Evolutionary conservation across 257 asterid species (phyloP), one percentile per base, ranked within the genome.

Genomic region (Solanum peruvianum): DNA sequence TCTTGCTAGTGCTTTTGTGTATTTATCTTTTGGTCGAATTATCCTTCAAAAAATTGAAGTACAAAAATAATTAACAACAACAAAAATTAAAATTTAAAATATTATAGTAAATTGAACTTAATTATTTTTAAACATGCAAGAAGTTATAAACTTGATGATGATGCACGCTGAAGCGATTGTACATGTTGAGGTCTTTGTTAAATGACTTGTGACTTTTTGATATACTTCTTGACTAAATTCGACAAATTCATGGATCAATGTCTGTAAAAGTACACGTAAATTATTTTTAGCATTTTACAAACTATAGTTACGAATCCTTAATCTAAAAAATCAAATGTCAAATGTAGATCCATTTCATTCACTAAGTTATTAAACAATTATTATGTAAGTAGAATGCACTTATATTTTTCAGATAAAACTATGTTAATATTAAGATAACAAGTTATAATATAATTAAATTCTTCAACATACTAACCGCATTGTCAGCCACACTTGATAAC

Each of bases 201-300:
- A 6, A 27, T 25, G 37, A 6, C 20, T 6, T 66, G 37, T 12
- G 16, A 27, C 0, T 67, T 3, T 5, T 29, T 27, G 39, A 1
- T 67, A 5, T 6, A 27, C 73, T 66, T 67, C 5, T 6, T 27
- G 11, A 6, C 20, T 12, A 67, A 13, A 5, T 2, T 27, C 21
- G 11, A 27, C 0, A 3, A 6, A 27, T 6, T 2, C 21, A 12
- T 0, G 18, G 1, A 13, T 15, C 0, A 29, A 29, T 14, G 6
- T 6, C 23, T 29, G 9, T 29, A 18, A 67, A 14, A 14, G 1
- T 13, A 29, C 11, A 6, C 29, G 15, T 67, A 67, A 67, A 8
- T 0, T 29, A 29, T 14, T 70, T 75, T 23, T n/a, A 7, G 3
- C 20, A 42, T 9, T 44, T 77, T 2, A 1, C 15, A 5, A 44